Conservation (phyloP, 257 asterid genomes). For the Solanum sitiens region DNA sequence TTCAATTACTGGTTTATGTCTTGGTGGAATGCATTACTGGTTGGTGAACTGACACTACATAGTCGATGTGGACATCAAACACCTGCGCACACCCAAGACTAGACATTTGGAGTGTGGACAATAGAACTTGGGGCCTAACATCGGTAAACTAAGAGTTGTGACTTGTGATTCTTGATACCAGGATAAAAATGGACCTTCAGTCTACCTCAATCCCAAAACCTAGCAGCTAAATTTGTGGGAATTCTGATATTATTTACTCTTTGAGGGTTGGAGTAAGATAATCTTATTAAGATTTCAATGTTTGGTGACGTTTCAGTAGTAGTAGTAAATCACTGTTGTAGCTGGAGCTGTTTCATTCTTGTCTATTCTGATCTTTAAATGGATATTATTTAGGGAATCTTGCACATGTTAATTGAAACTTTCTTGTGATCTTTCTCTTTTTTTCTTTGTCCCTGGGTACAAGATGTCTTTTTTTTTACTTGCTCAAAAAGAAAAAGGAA, state of each 20-base stretch:
- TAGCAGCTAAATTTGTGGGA: not conserved
- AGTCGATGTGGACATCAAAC: not conserved
- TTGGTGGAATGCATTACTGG: not conserved
- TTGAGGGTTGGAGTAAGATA: not conserved
- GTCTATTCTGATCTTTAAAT: not conserved
- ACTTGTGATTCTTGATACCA: not conserved
- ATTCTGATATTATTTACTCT: not conserved
- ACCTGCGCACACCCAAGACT: not conserved
- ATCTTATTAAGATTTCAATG: not conserved
- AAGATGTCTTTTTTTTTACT: not conserved
- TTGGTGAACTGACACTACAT: not conserved
- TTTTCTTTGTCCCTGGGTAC: not conserved
- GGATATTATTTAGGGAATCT: not conserved
- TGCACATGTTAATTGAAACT: not conserved
- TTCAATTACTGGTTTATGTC: not conserved
- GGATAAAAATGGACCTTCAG: not conserved
- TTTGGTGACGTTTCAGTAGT: not conserved
- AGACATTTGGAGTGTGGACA: not conserved
- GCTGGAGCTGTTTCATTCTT: not conserved
- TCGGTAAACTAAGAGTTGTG: not conserved
- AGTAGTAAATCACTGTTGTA: not conserved
- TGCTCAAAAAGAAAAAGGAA: not conserved
- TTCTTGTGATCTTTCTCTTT: not conserved
- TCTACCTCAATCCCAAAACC: not conserved
- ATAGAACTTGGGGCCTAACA: not conserved